Evolutionary conservation across 345 rosid species (phyloP), one percentile per base, ranked within the genome.

Genomic region (Citrus medica): DNA sequence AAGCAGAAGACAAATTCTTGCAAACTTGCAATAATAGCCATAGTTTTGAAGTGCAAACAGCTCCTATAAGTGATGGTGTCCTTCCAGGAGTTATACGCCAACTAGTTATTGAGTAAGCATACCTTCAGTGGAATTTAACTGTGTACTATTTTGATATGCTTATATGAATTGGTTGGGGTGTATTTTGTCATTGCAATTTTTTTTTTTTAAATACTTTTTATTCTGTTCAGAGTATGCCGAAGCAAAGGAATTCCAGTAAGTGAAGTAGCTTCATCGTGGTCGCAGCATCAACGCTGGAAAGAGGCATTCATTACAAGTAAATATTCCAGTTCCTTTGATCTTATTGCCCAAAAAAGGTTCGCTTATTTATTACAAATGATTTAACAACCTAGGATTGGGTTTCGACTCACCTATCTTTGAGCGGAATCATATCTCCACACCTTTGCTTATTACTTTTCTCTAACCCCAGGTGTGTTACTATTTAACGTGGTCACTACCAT

Each of bases 21-120:
- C 67, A 73, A 25, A 77, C 62, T 33, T 22, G 68, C 12, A 59
- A 68, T 27, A 16, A 9, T 21, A 12, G 19, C 27, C 67, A 70
- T 80, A 80, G 86, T 14, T 86, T 84, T 60, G 94, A 93, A 86
- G 94, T 94, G 33, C 95, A 89, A 84, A 91, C 97, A 37, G 97
- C 99, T 67, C 97, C 97, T 61, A 68, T 92, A 68, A 56, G 82
- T 28, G 97, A 85, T 75, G 95, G 99, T 33, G 92, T 88, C 73
- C 99, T 96, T 83, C 97, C 94, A 5, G 98, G 98, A 78, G 83
- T 91, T 72, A 90, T 94, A 62, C 89, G 98, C 81, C 91, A 90
- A 76, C 79, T 94, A n/a, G 90, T 94, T 79, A 88, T 91, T 9
- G 97, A 95, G 98, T 92, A 87, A 84, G 91, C 79, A 17, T 67